Base-by-base conservation (phyloP, 768 basidiomycete species). In the Kwoniella newhampshirensis region DNA sequence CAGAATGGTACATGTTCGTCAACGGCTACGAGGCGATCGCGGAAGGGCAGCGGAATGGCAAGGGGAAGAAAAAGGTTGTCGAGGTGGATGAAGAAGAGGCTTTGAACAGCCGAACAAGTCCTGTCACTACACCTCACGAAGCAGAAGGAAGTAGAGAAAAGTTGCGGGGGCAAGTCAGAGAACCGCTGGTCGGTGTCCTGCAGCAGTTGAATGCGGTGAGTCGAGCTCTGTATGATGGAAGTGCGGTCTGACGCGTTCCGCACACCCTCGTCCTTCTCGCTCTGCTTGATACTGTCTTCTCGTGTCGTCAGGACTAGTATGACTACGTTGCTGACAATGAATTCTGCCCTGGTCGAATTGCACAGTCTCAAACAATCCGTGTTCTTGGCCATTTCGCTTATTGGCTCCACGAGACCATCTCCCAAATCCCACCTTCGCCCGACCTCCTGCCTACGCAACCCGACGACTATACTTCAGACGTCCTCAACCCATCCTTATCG, bases 171-270 rank as follows among this genome's bases (percentile, higher is more conserved):
- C 40, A n/a, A n/a, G 17, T 23, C 40, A 42, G 40, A 23, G 40
- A 42, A n/a, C 40, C 40, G 40, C 40, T 42, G n/a, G 40, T 42
- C 40, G 17, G n/a, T n/a, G 40, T 42, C 8, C 17, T 71, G 13
- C 60, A 60, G 45, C 17, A 46, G 5, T 47, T 66, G 26, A 52
- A 53, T 20, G 58, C 70, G 20, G 70, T 71, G 47, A 51, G 69
- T 66, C n/a, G n/a, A n/a, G n/a, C n/a, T n/a, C n/a, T n/a, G n/a
- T n/a, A n/a, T n/a, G n/a, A n/a, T n/a, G n/a, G n/a, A n/a, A n/a
- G n/a, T n/a, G n/a, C n/a, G n/a, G n/a, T n/a, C n/a, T n/a, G n/a
- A n/a, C n/a, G n/a, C n/a, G n/a, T n/a, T n/a, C n/a, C n/a, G n/a
- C n/a, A n/a, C n/a, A n/a, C n/a, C n/a, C n/a, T n/a, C n/a, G n/a